Evolutionary conservation across 2,329 filamentous ascomycete species (phyloP).

Genomic region (Aspergillus ibericus): DNA sequence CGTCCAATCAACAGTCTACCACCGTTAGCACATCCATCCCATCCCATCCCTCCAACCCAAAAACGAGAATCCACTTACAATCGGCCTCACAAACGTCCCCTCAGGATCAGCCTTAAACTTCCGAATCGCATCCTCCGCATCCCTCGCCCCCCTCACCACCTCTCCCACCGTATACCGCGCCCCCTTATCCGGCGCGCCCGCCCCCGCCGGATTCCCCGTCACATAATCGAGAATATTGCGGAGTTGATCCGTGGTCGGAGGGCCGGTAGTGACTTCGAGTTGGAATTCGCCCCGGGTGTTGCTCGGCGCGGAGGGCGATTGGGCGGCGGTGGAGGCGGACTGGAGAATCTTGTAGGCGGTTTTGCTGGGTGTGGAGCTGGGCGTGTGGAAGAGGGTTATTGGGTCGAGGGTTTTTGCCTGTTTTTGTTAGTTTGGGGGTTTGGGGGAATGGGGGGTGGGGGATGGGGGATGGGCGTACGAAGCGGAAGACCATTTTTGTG

Average conservation of each 20-base stretch:
- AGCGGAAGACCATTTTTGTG: constrained; percentile 26
- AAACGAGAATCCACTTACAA: constrained; percentile 58
- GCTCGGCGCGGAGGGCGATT: constrained; percentile 73
- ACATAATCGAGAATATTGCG: constrained; percentile 77
- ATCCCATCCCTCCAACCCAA: not conserved
- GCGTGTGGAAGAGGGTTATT: constrained; percentile 93
- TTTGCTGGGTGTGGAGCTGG: constrained; percentile 69
- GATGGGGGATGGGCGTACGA: constrained; percentile 14
- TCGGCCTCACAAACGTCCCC: constrained; percentile 67
- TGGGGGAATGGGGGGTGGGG: not conserved
- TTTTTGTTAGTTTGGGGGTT: constrained; percentile 1
- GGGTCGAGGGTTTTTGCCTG: constrained; percentile 83
- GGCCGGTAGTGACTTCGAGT: constrained; percentile 75
- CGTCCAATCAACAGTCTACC: constrained; percentile 79
- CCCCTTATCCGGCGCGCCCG: constrained; percentile 53
- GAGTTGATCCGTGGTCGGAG: constrained; percentile 80
- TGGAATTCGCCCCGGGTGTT: constrained; percentile 75
- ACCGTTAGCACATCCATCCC: constrained; percentile 23
- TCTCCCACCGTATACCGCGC: constrained; percentile 65
- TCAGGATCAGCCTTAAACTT: constrained; percentile 70
- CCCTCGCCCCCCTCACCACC: constrained; percentile 72
- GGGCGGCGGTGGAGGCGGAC: constrained; percentile 74
- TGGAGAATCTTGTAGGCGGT: constrained; percentile 76
- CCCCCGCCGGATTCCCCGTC: constrained; percentile 48
- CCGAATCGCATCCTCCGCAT: constrained; percentile 74